These are phyloP conservation scores for Baudoinia panamericana DNA, from an alignment of 495 filamentous ascomycete genomes.

Conservation along the genomic window DNA sequence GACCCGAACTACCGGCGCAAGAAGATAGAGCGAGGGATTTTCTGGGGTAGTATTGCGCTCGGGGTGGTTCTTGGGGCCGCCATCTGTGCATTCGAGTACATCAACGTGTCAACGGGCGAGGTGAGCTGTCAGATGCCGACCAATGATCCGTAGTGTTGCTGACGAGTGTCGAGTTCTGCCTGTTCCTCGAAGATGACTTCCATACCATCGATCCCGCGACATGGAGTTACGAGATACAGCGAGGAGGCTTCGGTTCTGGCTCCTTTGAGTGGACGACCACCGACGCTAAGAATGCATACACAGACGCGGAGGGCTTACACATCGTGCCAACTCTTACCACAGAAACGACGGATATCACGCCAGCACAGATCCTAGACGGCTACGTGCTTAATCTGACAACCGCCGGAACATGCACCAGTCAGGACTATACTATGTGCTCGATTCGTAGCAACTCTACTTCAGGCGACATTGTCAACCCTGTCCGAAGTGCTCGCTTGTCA, in stretches of 20 bases:
- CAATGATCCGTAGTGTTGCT: too few species aligned
- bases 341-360: conserved; percentile 28
- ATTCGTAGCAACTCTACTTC: conserved; percentile 28
- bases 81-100: conserved; percentile 24
- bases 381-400: conserved; percentile 30
- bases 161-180: too few species aligned
- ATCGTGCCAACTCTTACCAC: conserved; percentile 37
- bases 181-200: conserved; percentile 33
- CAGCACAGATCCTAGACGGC: conserved; percentile 23
- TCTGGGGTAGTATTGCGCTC: conserved; percentile 26
- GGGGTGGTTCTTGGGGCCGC: conserved; percentile 24
- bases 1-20: conserved; percentile 6
- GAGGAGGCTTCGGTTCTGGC: conserved; percentile 31
- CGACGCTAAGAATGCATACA: conserved; percentile 32
- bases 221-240: conserved; percentile 30
- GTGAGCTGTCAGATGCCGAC: too few species aligned
- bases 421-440: conserved; percentile 21
- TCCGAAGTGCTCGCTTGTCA: conserved; percentile 30
- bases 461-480: conserved; percentile 31
- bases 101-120: conserved; percentile 2
- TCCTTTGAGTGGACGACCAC: conserved; percentile 36
- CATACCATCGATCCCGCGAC: conserved; percentile 25
- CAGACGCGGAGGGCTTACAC: conserved; percentile 31
- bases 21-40: conserved; percentile 26
- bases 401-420: conserved; percentile 28